Evolutionary conservation across 2,329 filamentous ascomycete genomes (phyloP).

Genomic region (Tolypocladium inflatum): DNA sequence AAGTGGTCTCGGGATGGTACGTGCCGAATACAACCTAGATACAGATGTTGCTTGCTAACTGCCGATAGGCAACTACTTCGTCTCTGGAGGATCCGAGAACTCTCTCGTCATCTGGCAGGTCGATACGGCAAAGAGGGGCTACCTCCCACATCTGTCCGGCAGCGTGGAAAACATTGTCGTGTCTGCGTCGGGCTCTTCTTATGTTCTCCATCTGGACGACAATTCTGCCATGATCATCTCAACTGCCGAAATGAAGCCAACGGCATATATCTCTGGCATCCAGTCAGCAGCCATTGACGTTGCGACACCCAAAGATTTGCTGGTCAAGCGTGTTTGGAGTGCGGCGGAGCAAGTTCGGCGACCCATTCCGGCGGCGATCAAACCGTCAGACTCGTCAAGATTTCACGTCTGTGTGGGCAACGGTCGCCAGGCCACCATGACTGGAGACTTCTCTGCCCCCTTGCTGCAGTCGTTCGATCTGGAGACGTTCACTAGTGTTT

Average conservation of each 20-base stretch:
- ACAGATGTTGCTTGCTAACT: conserved; percentile 17
- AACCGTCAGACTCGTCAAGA: conserved; percentile 51
- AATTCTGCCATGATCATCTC: conserved; percentile 89
- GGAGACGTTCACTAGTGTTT: conserved; percentile 64
- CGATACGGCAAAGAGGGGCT: conserved; percentile 73
- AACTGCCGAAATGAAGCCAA: conserved; percentile 79
- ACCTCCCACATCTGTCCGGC: conserved; percentile 81
- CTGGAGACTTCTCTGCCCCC: conserved; percentile 42
- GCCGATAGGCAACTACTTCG: conserved; percentile 70
- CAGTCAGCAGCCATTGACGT: conserved; percentile 52
- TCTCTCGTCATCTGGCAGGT: conserved; percentile 89
- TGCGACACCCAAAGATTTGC: conserved; percentile 38
- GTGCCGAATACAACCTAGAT: not conserved
- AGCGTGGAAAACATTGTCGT: conserved; percentile 78
- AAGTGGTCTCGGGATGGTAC: conserved; percentile 90
- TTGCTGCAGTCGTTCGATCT: conserved; percentile 80
- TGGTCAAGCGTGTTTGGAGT: conserved; percentile 43
- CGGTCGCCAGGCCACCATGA: conserved; percentile 45
- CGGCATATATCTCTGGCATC: conserved; percentile 73
- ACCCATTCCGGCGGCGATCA: conserved; percentile 51
- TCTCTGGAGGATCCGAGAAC: conserved; percentile 87
- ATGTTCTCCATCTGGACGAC: conserved; percentile 77
- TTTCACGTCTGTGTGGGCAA: conserved; percentile 61
- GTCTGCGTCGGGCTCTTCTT: conserved; percentile 69
- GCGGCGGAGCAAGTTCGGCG: conserved; percentile 31